Percentiles rank a stretch among this genome's conserved stretches.
phyloP scores from a whole-genome alignment of 371 early-diverging fungal genomes.

The Mucor piriformis region DNA sequence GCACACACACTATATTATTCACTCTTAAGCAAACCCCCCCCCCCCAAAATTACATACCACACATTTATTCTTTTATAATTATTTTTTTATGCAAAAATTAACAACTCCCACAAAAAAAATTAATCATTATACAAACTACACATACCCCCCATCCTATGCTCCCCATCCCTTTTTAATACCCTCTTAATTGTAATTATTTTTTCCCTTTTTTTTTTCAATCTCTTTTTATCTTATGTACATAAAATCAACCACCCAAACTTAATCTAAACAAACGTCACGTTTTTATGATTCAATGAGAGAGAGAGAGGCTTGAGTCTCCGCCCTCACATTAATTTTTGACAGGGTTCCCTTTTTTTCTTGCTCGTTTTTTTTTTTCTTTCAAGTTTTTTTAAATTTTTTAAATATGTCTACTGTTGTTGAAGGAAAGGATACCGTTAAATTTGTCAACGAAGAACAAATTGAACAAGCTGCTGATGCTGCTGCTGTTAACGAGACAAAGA shows the following conservation, averaged over 20 bases:
- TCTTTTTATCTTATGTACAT: not conserved
- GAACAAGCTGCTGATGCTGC: conserved; percentile 22
- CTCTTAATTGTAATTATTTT: not conserved
- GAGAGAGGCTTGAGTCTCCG: too few relatives aligned
- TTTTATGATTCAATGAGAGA: too few relatives aligned
- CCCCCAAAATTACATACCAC: not conserved
- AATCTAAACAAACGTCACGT: too few relatives aligned
- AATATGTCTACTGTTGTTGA: conserved; percentile 29
- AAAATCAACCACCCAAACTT: not conserved
- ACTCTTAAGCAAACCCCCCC: not conserved
- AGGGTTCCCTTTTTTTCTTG: not conserved
- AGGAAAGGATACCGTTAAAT: conserved; percentile 59
- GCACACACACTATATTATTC: not conserved
- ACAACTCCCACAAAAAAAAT: not conserved
- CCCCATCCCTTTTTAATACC: not conserved
- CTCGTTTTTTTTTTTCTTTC: not conserved
- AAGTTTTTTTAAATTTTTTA: not conserved
- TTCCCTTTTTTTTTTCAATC: not conserved
- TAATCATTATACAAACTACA: not conserved
- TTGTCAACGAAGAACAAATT: conserved; percentile 51
- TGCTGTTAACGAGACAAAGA: not conserved
- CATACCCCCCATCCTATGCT: not conserved
- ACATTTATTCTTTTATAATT: not conserved
- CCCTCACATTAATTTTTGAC: not conserved
- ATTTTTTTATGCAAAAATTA: not conserved